A percentile compares a stretch with the other conserved stretches of the same genome.
These are phyloP conservation scores for Pestalotiopsis fici DNA, from an alignment of 2,329 filamentous ascomycete species.

Conservation along the genomic window DNA sequence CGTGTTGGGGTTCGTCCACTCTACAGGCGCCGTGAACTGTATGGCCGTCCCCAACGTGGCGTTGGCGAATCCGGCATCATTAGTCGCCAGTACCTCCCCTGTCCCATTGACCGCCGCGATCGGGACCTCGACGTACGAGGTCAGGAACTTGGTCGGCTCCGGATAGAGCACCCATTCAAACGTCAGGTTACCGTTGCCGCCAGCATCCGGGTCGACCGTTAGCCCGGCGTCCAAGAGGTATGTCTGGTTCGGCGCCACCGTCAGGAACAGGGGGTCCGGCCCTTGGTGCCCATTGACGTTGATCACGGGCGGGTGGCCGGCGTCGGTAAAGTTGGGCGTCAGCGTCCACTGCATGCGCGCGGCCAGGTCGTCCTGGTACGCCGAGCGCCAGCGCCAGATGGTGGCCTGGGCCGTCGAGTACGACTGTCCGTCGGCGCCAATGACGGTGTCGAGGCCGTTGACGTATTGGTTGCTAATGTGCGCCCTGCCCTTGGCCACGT, in stretches of 20 bases:
- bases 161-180: neutral
- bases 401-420: slow-evolving; percentile 16
- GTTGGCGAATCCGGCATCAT: slow-evolving; percentile 2
- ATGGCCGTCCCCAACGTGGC: neutral
- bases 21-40: neutral
- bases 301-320: slow-evolving; percentile 8
- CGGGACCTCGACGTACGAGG: neutral
- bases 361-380: slow-evolving; percentile 33
- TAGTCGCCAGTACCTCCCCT: neutral
- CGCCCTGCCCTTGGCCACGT: slow-evolving; percentile 2
- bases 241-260: neutral
- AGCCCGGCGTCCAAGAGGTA: neutral
- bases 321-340: slow-evolving; percentile 16
- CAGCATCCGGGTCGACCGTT: neutral
- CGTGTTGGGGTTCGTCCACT: neutral
- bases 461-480: neutral
- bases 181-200: neutral
- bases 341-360: slow-evolving; percentile 31
- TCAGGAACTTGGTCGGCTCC: neutral
- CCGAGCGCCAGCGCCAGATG: slow-evolving; percentile 33
- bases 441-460: slow-evolving; percentile 3
- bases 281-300: neutral
- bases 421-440: neutral
- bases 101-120: neutral
- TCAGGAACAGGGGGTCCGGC: neutral